These are phyloP conservation scores for Raffaelea albimanens DNA, from an alignment of 2,329 filamentous ascomycete genomes.

Conservation along the genomic window DNA sequence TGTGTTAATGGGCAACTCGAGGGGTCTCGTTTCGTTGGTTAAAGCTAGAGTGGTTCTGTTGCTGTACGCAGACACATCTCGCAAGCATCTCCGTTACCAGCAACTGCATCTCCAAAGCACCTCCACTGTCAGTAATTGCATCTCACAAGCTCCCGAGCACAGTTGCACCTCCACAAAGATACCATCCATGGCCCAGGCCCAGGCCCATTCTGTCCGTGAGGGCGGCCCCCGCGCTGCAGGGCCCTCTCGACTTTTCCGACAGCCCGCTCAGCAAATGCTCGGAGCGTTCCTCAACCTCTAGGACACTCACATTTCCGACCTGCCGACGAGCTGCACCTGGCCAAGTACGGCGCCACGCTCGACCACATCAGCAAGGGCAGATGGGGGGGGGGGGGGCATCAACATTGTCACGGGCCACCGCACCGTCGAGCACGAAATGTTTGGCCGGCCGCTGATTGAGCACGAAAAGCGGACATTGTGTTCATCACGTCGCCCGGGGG, in stretches of 20 bases:
- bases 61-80: too few relatives aligned
- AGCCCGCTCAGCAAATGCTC: background rate
- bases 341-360: conserved; percentile 16
- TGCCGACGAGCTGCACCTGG: conserved; percentile 11
- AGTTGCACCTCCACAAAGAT: too few relatives aligned
- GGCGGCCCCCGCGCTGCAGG: background rate
- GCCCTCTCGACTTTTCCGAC: background rate
- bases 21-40: too few relatives aligned
- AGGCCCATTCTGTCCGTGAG: background rate
- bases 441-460: conserved; percentile 16
- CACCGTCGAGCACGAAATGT: conserved; percentile 16
- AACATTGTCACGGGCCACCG: conserved; percentile 18
- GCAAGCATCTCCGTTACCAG: too few relatives aligned
- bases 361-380: conserved; percentile 17
- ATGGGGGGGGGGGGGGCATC: conserved; percentile 18
- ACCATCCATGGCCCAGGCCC: too few relatives aligned
- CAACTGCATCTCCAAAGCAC: too few relatives aligned
- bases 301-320: background rate
- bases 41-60: too few relatives aligned
- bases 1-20: too few relatives aligned
- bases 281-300: background rate
- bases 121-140: too few relatives aligned
- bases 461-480: conserved; percentile 17
- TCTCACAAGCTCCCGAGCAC: too few relatives aligned
- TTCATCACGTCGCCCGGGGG: conserved; percentile 17